Percentiles rank a stretch among this genome's conserved stretches.
Conservation (phyloP, 2,329 filamentous ascomycete genomes). For the Cladorrhinum sp. region DNA sequence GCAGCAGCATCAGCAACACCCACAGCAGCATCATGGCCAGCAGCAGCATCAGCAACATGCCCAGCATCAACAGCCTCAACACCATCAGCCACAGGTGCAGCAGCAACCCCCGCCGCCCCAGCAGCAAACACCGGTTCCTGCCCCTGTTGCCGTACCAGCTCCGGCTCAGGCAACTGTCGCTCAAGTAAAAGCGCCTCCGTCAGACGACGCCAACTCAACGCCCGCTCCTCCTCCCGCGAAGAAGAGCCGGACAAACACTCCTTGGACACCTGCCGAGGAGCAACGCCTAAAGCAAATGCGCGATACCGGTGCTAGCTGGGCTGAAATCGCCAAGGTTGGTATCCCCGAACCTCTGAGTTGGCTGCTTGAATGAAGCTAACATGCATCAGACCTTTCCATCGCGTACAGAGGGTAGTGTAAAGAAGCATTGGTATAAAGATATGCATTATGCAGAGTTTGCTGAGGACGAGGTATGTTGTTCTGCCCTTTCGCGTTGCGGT, state of each 20-base stretch:
- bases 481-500: constrained; percentile 7
- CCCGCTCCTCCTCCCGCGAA: constrained; percentile 62
- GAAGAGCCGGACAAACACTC: constrained; percentile 97
- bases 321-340: constrained; percentile 91
- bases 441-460: constrained; percentile 99
- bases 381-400: constrained; percentile 74
- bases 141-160: constrained; percentile 29
- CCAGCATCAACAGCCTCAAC: constrained; percentile 24
- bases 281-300: constrained; percentile 90
- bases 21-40: constrained; percentile 8
- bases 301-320: constrained; percentile 91
- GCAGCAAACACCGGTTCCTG: constrained; percentile 30
- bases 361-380: constrained; percentile 21
- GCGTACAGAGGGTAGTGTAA: constrained; percentile 94
- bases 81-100: constrained; percentile 26
- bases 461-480: constrained; percentile 78
- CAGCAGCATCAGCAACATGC: constrained; percentile 15
- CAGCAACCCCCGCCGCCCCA: constrained; percentile 22
- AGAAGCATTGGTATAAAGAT: constrained; percentile 99
- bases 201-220: constrained; percentile 34
- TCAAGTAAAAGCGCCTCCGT: constrained; percentile 28
- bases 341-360: background rate
- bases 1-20: constrained; percentile 20
- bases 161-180: constrained; percentile 36
- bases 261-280: constrained; percentile 95